These are phyloP conservation scores for Alternaria sp. DNA, from an alignment of 2,329 filamentous ascomycete species.

Conservation along the genomic window DNA sequence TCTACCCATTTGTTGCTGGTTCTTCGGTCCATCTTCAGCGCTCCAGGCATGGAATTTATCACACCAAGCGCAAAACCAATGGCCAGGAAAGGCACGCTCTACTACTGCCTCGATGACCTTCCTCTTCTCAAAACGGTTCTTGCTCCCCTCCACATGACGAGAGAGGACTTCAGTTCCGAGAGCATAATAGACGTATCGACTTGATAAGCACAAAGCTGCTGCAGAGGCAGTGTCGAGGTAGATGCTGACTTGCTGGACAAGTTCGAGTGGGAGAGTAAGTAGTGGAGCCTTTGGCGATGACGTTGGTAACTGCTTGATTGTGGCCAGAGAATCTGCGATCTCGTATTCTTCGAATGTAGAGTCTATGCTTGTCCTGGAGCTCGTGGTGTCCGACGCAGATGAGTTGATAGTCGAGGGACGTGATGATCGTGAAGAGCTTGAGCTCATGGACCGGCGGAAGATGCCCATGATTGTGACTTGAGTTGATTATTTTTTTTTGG, in stretches of 20 bases:
- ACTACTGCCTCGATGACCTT: slow-evolving; percentile 37
- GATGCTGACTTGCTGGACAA: slow-evolving; percentile 42
- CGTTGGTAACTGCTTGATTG: slow-evolving; percentile 10
- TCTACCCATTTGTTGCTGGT: slow-evolving; percentile 5
- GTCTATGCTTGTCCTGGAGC: slow-evolving; percentile 29
- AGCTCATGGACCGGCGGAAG: slow-evolving; percentile 28
- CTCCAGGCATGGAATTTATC: slow-evolving; percentile 42
- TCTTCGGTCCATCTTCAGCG: slow-evolving; percentile 21
- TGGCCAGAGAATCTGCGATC: slow-evolving; percentile 20
- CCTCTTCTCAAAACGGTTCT: slow-evolving; percentile 34
- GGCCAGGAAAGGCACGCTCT: slow-evolving; percentile 44
- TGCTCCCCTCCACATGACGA: slow-evolving; percentile 23
- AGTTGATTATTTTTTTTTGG: neutral
- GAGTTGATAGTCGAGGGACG: slow-evolving; percentile 17
- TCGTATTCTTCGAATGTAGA: slow-evolving; percentile 12
- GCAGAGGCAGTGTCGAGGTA: slow-evolving; percentile 36
- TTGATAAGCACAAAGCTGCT: slow-evolving; percentile 40
- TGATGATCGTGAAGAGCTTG: slow-evolving; percentile 20
- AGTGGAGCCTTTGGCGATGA: slow-evolving; percentile 25
- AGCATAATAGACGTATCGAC: slow-evolving; percentile 41
- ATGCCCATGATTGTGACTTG: slow-evolving; percentile 17
- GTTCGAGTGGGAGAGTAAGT: slow-evolving; percentile 40
- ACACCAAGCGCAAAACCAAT: slow-evolving; percentile 50
- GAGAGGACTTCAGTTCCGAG: slow-evolving; percentile 36
- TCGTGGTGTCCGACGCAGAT: slow-evolving; percentile 11